Evolutionary conservation across 768 basidiomycete genomes (phyloP).

Genomic region (Rhodotorula kratochvilovae): DNA sequence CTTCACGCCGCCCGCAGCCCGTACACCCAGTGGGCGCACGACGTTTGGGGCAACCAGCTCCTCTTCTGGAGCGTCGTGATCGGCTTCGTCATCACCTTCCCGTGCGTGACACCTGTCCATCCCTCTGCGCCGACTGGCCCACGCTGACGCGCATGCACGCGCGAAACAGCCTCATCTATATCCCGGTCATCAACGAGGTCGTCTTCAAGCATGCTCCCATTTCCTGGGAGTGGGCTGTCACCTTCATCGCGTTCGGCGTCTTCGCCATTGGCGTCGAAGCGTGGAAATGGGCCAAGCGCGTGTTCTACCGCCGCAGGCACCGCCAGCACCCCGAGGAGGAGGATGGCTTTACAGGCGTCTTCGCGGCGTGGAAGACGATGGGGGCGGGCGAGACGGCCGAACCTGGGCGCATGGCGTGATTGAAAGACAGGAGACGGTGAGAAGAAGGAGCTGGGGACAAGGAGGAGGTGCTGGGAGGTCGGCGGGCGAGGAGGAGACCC

Average conservation of each 20-base stretch:
- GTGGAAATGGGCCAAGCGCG: constrained; percentile 33
- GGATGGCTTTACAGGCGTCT: constrained; percentile 15
- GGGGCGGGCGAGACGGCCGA: too few relatives aligned
- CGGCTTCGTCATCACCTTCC: background rate
- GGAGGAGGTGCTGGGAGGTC: too few relatives aligned
- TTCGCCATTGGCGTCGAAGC: constrained; percentile 37
- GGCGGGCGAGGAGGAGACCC: too few relatives aligned
- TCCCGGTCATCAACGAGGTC: constrained; percentile 35
- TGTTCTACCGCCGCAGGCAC: constrained; percentile 19
- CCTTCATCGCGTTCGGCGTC: constrained; percentile 43
- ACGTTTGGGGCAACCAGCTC: constrained; percentile 33
- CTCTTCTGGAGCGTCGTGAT: constrained; percentile 30
- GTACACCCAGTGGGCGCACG: constrained; percentile 24
- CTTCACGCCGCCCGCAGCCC: background rate
- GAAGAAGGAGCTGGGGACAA: too few relatives aligned
- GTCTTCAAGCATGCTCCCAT: constrained; percentile 46
- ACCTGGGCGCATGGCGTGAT: too few relatives aligned
- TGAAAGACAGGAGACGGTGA: too few relatives aligned
- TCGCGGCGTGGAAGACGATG: constrained; percentile 26
- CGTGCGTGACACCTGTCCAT: background rate
- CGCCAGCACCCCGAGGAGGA: constrained; percentile 10
- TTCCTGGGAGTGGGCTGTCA: constrained; percentile 37
- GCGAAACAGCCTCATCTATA: constrained; percentile 45
- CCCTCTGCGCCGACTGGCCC: constrained; percentile 44
- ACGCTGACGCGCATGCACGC: background rate